Percentiles rank a stretch among this genome's conserved stretches.
Evolutionary conservation across 2,329 filamentous ascomycete genomes (phyloP).

Genomic region (Leptosphaerulina australis): DNA sequence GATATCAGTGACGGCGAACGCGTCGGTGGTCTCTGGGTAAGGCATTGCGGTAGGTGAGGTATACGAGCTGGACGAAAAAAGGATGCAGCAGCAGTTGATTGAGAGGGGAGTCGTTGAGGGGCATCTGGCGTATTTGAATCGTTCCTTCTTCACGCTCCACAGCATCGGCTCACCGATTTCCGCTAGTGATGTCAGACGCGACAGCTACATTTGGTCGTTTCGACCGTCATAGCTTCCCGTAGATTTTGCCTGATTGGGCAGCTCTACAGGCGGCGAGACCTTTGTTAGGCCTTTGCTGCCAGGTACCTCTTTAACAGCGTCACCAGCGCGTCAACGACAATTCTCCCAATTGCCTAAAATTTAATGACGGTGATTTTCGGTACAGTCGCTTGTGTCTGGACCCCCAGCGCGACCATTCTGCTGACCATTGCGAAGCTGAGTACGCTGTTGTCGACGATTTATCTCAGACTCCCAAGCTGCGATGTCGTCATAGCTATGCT

Average conservation of each 20-base stretch:
- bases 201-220: slow-evolving; percentile 19
- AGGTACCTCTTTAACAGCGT: slow-evolving; percentile 23
- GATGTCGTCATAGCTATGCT: slow-evolving; percentile 14
- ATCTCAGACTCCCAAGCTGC: slow-evolving; percentile 3
- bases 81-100: slow-evolving; percentile 2
- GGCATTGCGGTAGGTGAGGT: slow-evolving; percentile 48
- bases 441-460: not conserved
- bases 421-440: not conserved
- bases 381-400: not conserved
- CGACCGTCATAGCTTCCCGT: slow-evolving; percentile 21
- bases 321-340: slow-evolving; percentile 36
- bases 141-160: slow-evolving; percentile 23
- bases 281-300: slow-evolving; percentile 17
- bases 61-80: slow-evolving; percentile 4
- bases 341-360: not conserved
- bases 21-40: slow-evolving; percentile 59
- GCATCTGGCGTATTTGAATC: slow-evolving; percentile 36
- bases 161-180: slow-evolving; percentile 35
- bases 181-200: slow-evolving; percentile 45
- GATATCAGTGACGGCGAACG: slow-evolving; percentile 56
- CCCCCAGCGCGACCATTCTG: not conserved
- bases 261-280: slow-evolving; percentile 5
- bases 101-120: slow-evolving; percentile 32
- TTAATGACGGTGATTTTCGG: slow-evolving; percentile 1
- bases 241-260: slow-evolving; percentile 32